A percentile compares a stretch with the other conserved stretches of the same genome.
These are phyloP conservation scores for Ziziphus jujuba DNA, from an alignment of 306 rosid genomes.

Conservation along the genomic window DNA sequence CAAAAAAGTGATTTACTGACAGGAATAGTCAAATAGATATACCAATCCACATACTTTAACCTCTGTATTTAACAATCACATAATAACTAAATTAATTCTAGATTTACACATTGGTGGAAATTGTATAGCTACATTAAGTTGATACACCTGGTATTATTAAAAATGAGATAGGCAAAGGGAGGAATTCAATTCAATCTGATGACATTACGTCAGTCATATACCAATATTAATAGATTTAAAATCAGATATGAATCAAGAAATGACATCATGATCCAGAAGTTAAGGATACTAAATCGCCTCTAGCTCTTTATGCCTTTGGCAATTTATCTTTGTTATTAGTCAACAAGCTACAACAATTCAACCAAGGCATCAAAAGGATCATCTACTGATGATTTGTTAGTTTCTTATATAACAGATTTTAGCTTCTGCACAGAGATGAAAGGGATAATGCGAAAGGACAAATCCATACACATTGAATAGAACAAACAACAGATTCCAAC, in stretches of 20 bases:
- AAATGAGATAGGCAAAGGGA: not conserved
- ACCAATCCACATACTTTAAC: not conserved
- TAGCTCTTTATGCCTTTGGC: too few relatives aligned
- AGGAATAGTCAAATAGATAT: slow-evolving; percentile 11
- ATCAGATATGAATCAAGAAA: too few relatives aligned
- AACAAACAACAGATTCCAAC: slow-evolving; percentile 8
- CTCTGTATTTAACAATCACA: not conserved
- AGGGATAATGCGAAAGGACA: not conserved
- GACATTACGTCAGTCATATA: too few relatives aligned
- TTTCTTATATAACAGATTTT: not conserved
- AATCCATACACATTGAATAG: not conserved
- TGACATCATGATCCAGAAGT: too few relatives aligned
- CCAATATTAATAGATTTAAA: too few relatives aligned
- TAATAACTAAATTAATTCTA: not conserved
- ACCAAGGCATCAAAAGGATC: slow-evolving; percentile 5
- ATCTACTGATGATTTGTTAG: not conserved
- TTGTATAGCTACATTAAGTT: slow-evolving; percentile 13
- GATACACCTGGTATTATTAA: not conserved
- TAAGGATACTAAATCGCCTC: too few relatives aligned
- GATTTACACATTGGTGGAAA: slow-evolving; percentile 7
- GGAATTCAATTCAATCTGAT: too few relatives aligned
- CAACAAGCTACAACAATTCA: not conserved
- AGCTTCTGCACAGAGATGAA: not conserved
- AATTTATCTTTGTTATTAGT: too few relatives aligned
- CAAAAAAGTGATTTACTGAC: slow-evolving; percentile 16